phyloP scores from a whole-genome alignment of 1,139 yeast genomes.

The Nakaseomyces delphensis region DNA sequence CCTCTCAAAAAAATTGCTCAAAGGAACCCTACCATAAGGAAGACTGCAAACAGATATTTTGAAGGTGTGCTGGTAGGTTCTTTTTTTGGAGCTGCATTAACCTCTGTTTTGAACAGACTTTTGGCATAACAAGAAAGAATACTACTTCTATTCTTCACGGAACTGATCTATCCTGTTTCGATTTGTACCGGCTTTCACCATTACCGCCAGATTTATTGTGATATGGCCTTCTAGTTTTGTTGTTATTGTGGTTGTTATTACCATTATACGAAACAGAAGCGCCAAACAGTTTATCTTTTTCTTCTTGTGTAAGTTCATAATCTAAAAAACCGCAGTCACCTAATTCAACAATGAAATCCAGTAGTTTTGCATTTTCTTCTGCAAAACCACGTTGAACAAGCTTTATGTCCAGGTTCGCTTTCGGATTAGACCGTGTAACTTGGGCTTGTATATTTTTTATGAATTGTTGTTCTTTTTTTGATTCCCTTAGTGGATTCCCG shows the following conservation, averaged over 20 bases:
- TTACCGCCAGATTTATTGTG: constrained; percentile 3
- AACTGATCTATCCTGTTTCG: neutral
- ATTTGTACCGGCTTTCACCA: neutral
- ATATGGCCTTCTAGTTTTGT: constrained; percentile 5
- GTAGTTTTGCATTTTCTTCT: constrained; percentile 24
- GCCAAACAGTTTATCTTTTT: constrained; percentile 29
- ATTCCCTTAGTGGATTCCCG: constrained; percentile 21
- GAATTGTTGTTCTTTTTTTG: constrained; percentile 28
- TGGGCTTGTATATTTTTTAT: constrained; percentile 30
- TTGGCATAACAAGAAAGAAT: constrained; percentile 10
- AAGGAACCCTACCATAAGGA: neutral
- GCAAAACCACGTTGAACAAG: constrained; percentile 30
- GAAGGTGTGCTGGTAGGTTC: constrained; percentile 26
- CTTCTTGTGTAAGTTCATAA: constrained; percentile 27
- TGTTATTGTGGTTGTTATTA: constrained; percentile 6
- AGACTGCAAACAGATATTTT: constrained; percentile 12
- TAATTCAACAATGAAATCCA: constrained; percentile 28
- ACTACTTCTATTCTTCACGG: too few species aligned
- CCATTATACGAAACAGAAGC: constrained; percentile 8
- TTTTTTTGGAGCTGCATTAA: constrained; percentile 26
- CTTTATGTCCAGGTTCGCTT: constrained; percentile 24
- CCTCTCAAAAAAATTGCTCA: neutral
- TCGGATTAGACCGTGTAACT: constrained; percentile 24
- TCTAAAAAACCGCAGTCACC: constrained; percentile 28
- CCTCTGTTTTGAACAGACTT: constrained; percentile 17